A percentile compares a stretch with the other conserved stretches of the same genome.
These are phyloP conservation scores for Aegilops speltoides DNA, from an alignment of 176 grass and related monocot genomes.

Conservation along the genomic window DNA sequence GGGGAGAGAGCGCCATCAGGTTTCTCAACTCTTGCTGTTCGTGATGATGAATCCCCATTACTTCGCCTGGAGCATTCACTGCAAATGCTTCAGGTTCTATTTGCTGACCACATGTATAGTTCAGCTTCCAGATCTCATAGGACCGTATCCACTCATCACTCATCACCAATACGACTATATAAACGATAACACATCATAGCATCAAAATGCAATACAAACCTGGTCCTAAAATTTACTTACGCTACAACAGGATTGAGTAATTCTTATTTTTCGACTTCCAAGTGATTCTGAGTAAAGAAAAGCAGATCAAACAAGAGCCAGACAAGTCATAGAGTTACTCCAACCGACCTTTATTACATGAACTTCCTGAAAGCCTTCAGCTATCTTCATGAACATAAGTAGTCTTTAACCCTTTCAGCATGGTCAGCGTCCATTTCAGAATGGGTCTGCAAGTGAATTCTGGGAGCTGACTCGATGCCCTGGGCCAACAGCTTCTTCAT, in stretches of 20 bases:
- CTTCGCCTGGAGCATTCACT: too few species aligned
- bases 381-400: not conserved
- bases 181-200: too few species aligned
- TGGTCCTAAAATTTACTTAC: not conserved
- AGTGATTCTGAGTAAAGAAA: not conserved
- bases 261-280: not conserved
- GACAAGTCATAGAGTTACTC: not conserved
- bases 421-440: not conserved
- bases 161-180: too few species aligned
- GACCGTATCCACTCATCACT: too few species aligned
- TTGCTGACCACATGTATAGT: too few species aligned
- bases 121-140: too few species aligned
- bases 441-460: not conserved
- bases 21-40: too few species aligned
- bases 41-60: too few species aligned
- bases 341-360: not conserved
- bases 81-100: too few species aligned
- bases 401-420: not conserved
- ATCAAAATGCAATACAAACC: too few species aligned
- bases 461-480: not conserved
- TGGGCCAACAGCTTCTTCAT: not conserved
- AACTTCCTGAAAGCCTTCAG: too few species aligned
- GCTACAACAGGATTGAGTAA: not conserved
- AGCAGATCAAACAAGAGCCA: not conserved
- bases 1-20: too few species aligned